phyloP scores from a whole-genome alignment of 331 rosid species.

The Rosa hybrid region DNA sequence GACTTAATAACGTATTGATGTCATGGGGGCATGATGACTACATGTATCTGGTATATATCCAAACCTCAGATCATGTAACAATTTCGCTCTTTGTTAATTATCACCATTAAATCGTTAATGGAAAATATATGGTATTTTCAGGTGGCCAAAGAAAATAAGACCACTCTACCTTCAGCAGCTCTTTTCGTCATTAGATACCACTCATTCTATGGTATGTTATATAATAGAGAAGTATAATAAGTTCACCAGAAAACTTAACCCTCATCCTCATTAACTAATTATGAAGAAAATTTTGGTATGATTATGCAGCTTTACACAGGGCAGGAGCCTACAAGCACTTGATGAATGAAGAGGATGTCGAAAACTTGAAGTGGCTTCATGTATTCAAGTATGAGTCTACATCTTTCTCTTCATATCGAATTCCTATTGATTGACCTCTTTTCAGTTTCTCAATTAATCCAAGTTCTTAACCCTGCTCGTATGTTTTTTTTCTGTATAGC shows the following conservation, averaged over 20 bases:
- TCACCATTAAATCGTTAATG: background rate
- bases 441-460: background rate
- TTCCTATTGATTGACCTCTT: background rate
- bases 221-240: background rate
- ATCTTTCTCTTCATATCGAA: too few species aligned
- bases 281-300: background rate
- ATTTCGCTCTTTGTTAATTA: background rate
- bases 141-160: conserved; percentile 62
- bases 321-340: conserved; percentile 64
- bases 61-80: background rate
- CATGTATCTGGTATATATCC: conserved; percentile 56
- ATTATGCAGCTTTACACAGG: background rate
- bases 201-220: conserved; percentile 63
- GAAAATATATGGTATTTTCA: conserved; percentile 18
- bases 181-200: conserved; percentile 75
- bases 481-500: conserved; percentile 29
- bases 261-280: background rate
- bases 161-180: conserved; percentile 70
- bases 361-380: conserved; percentile 68
- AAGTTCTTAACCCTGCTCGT: background rate
- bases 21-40: conserved; percentile 81
- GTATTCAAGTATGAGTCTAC: conserved; percentile 56
- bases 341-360: conserved; percentile 67
- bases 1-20: conserved; percentile 64
- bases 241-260: background rate